A percentile compares a stretch with the other conserved stretches of the same genome.
These are phyloP conservation scores for Fusarium goolgardi DNA, from an alignment of 2,329 filamentous ascomycete genomes.

Conservation along the genomic window DNA sequence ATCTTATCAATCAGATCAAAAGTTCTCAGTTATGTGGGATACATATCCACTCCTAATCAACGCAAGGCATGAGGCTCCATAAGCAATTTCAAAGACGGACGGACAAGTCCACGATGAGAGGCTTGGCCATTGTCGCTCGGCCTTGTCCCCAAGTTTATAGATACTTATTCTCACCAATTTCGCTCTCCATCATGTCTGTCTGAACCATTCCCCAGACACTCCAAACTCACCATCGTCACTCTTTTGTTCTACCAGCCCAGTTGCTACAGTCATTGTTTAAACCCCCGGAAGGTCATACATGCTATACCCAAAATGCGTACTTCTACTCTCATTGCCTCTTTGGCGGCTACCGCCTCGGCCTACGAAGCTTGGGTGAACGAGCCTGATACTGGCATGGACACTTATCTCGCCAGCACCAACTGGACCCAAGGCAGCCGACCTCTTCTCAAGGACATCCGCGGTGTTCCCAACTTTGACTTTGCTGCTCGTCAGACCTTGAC, in stretches of 20 bases:
- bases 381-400: conserved; percentile 52
- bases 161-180: not conserved
- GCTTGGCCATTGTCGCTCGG: not conserved
- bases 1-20: conserved; percentile 44
- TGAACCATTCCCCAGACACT: not conserved
- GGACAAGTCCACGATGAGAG: not conserved
- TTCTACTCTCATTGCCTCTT: conserved; percentile 22
- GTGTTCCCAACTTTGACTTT: conserved; percentile 63
- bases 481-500: conserved; percentile 59
- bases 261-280: conserved; percentile 21
- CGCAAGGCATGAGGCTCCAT: conserved; percentile 35
- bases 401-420: conserved; percentile 46
- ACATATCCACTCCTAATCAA: conserved; percentile 34
- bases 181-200: not conserved
- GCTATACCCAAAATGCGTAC: conserved; percentile 29
- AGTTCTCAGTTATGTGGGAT: not conserved
- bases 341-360: conserved; percentile 47
- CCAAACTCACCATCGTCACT: not conserved
- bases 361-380: conserved; percentile 51
- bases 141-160: not conserved
- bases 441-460: conserved; percentile 56
- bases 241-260: conserved; percentile 7
- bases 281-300: conserved; percentile 28
- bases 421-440: conserved; percentile 53
- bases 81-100: conserved; percentile 2